Evolutionary conservation across 352 stramenopile species (phyloP).

Genomic region (Phytophthora pisi): DNA sequence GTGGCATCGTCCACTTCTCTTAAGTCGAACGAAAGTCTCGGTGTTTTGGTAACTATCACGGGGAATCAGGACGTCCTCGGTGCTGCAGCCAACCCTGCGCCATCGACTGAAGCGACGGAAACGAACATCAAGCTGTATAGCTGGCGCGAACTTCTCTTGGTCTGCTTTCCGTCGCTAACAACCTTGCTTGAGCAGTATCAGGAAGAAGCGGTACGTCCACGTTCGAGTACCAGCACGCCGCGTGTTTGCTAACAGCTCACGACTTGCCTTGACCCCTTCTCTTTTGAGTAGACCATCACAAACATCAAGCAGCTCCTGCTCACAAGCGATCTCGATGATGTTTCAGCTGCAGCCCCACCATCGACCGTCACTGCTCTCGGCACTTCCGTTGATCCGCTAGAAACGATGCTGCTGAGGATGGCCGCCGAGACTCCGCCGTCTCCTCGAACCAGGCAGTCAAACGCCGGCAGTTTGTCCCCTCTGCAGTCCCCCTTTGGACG

Average conservation of each 20-base stretch:
- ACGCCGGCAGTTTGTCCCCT: slow-evolving; percentile 3
- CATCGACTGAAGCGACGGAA: neutral
- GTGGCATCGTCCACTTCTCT: neutral
- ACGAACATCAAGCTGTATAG: slow-evolving; percentile 31
- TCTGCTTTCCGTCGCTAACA: slow-evolving; percentile 35
- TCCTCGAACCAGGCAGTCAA: slow-evolving; percentile 2
- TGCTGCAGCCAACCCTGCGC: neutral
- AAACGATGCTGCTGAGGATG: slow-evolving; percentile 27
- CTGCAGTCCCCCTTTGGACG: slow-evolving; percentile 12
- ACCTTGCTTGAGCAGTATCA: slow-evolving; percentile 24
- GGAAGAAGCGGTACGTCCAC: slow-evolving; percentile 24
- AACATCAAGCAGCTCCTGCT: slow-evolving; percentile 22
- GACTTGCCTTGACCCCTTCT: neutral
- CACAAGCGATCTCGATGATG: neutral
- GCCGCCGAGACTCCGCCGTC: slow-evolving; percentile 14
- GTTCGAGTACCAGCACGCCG: too few relatives aligned
- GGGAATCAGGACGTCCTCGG: slow-evolving; percentile 14
- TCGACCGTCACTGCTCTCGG: neutral
- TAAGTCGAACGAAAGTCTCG: neutral
- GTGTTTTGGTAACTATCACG: neutral
- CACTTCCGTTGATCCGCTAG: slow-evolving; percentile 11
- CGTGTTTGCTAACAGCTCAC: neutral
- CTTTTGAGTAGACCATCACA: slow-evolving; percentile 11
- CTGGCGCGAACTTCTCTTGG: slow-evolving; percentile 54
- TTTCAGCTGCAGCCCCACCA: neutral